phyloP scores from a whole-genome alignment of 1,284 basidiomycete genomes.

The Puccinia brachypodii region DNA sequence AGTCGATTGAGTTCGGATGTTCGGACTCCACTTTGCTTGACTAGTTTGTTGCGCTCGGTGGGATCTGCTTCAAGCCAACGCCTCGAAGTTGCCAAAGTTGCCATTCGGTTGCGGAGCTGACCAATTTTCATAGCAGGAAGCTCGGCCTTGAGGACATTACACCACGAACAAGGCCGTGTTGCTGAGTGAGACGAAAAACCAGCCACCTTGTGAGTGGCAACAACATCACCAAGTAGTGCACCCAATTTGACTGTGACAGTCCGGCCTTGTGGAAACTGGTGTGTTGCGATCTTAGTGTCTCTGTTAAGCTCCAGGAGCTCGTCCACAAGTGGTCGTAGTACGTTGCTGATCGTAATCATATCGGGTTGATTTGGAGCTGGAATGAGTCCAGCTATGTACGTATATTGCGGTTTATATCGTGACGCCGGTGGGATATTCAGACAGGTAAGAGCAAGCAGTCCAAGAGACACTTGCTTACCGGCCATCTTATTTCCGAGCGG shows the following conservation, averaged over 20 bases:
- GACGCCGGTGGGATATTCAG: constrained; percentile 4
- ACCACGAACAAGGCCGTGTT: not conserved
- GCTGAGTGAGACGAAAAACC: constrained; percentile 6
- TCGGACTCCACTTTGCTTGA: constrained; percentile 1
- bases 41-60: not conserved
- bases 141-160: not conserved
- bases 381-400: constrained; percentile 5
- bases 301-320: not conserved
- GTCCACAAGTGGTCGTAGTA: not conserved
- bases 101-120: not conserved
- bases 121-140: not conserved
- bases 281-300: not conserved
- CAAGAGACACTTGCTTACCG: constrained; percentile 13
- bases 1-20: constrained; percentile 32
- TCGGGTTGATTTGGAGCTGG: constrained; percentile 21
- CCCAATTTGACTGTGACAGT: not conserved
- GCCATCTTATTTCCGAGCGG: constrained; percentile 27
- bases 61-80: not conserved
- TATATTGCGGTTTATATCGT: constrained; percentile 5
- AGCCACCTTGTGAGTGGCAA: constrained; percentile 24
- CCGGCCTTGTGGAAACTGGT: not conserved
- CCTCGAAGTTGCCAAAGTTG: not conserved
- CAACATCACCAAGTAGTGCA: not conserved
- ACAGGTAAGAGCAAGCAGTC: not conserved
- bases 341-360: not conserved